These are phyloP conservation scores for Casuarina glauca DNA, from an alignment of 306 rosid genomes.

Conservation along the genomic window DNA sequence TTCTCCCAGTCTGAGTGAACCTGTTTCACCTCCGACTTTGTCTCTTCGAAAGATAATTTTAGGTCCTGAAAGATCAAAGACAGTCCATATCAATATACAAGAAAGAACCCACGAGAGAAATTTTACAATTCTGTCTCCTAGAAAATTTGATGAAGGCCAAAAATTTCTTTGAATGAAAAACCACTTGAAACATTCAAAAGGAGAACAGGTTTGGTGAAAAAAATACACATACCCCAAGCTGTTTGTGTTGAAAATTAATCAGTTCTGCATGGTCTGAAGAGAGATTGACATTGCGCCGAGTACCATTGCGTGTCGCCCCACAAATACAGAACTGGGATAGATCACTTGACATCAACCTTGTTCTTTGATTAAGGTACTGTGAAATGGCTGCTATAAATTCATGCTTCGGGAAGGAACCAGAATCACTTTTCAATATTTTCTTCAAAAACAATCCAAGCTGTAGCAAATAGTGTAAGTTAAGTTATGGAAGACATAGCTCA, in stretches of 20 bases:
- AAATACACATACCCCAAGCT: slow-evolving; percentile 62
- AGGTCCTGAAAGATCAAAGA: slow-evolving; percentile 47
- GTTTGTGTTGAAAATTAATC: slow-evolving; percentile 58
- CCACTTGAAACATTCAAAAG: slow-evolving; percentile 8
- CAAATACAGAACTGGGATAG: slow-evolving; percentile 70
- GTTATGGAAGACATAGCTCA: not conserved
- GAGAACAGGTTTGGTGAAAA: not conserved
- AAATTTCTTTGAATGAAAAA: not conserved
- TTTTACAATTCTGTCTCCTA: not conserved
- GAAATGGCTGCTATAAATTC: slow-evolving; percentile 69
- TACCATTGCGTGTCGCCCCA: slow-evolving; percentile 55
- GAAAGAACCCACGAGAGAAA: not conserved
- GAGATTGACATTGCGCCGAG: slow-evolving; percentile 27
- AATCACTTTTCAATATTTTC: slow-evolving; percentile 65
- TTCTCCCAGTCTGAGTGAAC: slow-evolving; percentile 64
- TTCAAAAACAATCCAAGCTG: slow-evolving; percentile 85
- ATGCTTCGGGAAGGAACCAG: slow-evolving; percentile 51
- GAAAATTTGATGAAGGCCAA: not conserved
- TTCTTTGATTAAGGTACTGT: slow-evolving; percentile 64
- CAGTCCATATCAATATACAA: not conserved
- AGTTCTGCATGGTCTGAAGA: slow-evolving; percentile 43
- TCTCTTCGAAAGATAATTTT: slow-evolving; percentile 57
- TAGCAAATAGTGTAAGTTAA: slow-evolving; percentile 16
- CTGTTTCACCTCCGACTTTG: slow-evolving; percentile 56
- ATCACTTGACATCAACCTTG: slow-evolving; percentile 61